Percentiles rank a stretch among this genome's conserved stretches.
Conservation (phyloP, 257 asterid species). For the Fraxinus pennsylvanica region DNA sequence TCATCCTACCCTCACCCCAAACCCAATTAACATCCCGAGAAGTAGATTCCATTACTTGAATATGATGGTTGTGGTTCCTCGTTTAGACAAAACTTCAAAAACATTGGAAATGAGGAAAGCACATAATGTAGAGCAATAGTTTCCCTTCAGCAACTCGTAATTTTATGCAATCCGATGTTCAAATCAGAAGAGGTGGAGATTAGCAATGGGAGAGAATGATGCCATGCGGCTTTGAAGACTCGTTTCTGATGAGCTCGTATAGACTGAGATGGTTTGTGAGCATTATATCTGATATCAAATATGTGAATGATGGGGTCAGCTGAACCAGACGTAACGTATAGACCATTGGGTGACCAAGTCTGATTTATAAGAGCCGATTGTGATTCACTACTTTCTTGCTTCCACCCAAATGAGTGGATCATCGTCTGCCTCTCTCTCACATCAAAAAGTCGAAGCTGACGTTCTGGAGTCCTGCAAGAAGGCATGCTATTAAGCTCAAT, state of each 20-base stretch:
- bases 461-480: conserved; percentile 68
- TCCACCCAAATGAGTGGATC: conserved; percentile 79
- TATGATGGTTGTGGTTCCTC: background rate
- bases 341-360: conserved; percentile 93
- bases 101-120: background rate
- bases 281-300: conserved; percentile 73
- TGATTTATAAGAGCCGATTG: conserved; percentile 91
- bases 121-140: background rate
- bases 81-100: background rate
- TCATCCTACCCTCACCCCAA: background rate
- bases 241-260: conserved; percentile 79
- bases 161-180: conserved; percentile 73
- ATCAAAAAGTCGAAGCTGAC: conserved; percentile 77
- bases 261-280: conserved; percentile 69
- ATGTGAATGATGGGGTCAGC: conserved; percentile 83
- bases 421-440: conserved; percentile 58
- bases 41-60: background rate
- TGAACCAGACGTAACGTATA: conserved; percentile 78
- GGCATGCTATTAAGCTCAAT: conserved; percentile 1
- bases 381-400: conserved; percentile 81
- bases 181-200: conserved; percentile 89
- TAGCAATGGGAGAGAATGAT: conserved; percentile 69
- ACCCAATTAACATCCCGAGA: background rate
- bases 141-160: conserved; percentile 20
- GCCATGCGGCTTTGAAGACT: conserved; percentile 94